A percentile compares a stretch with the other conserved stretches of the same genome.
phyloP scores from a whole-genome alignment of 805 yeast species.

The Lachancea waltii region DNA sequence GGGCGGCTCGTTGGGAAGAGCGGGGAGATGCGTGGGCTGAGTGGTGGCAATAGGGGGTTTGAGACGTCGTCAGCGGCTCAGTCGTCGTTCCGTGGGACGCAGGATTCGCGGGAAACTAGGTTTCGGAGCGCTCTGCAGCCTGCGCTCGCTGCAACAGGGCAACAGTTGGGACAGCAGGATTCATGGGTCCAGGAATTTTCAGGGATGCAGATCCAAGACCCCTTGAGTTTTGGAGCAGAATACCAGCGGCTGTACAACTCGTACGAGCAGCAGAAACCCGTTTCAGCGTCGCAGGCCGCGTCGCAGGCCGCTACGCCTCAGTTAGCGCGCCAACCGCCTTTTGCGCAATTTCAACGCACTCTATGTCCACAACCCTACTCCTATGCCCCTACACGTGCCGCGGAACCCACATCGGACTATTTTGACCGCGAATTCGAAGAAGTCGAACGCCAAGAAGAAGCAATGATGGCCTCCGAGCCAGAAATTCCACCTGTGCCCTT shows the following conservation, averaged over 20 bases:
- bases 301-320: too few species aligned
- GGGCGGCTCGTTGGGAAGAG: constrained; percentile 2
- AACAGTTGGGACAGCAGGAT: not conserved
- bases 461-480: not conserved
- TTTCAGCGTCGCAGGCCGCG: not conserved
- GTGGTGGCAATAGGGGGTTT: too few species aligned
- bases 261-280: constrained; percentile 16
- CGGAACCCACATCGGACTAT: constrained; percentile 3
- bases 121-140: not conserved
- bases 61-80: too few species aligned
- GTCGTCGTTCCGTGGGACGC: not conserved
- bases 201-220: constrained; percentile 25
- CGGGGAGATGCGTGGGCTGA: constrained; percentile 8
- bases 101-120: not conserved
- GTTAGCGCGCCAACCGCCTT: constrained; percentile 1
- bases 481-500: not conserved
- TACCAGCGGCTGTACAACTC: constrained; percentile 24
- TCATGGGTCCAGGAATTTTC: constrained; percentile 25
- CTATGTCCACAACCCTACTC: constrained; percentile 1
- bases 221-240: constrained; percentile 25
- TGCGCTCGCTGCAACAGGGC: not conserved
- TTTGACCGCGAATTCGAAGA: constrained; percentile 21
- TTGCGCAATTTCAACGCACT: not conserved
- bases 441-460: constrained; percentile 21
- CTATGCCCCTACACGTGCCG: constrained; percentile 5